Percentiles rank a stretch among this genome's conserved stretches.
Conservation (phyloP, 202 grass and related monocot species). For the Brachypodium distachyon region DNA sequence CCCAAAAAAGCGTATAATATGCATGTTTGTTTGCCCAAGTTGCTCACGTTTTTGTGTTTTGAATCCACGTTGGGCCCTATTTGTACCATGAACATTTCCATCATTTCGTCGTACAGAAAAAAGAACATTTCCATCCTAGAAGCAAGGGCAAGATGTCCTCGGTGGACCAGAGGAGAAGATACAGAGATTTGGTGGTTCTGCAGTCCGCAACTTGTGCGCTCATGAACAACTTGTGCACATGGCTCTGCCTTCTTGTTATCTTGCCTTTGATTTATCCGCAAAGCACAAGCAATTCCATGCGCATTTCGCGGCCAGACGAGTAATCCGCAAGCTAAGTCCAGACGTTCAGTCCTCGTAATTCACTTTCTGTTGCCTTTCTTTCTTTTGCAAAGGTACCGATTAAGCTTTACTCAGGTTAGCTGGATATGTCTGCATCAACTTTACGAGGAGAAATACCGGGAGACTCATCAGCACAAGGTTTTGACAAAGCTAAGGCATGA, state of each 20-base stretch:
- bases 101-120: no score
- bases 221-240: slow-evolving; percentile 13
- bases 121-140: slow-evolving; percentile 18
- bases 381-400: not conserved
- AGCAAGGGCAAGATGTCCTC: slow-evolving; percentile 17
- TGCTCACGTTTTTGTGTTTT: not conserved
- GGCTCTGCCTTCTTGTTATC: not conserved
- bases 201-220: not conserved
- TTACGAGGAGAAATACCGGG: not conserved
- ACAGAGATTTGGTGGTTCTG: not conserved
- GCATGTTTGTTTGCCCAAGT: not conserved
- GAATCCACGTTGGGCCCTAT: no score
- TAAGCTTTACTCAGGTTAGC: not conserved
- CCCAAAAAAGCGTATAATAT: no score
- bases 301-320: not conserved
- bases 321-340: not conserved
- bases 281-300: not conserved
- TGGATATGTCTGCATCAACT: not conserved
- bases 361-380: not conserved
- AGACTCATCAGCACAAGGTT: not conserved
- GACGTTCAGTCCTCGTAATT: not conserved
- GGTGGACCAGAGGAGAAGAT: slow-evolving; percentile 15
- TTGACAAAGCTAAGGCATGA: not conserved
- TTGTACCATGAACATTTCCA: not conserved
- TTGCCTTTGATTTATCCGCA: not conserved